A percentile compares a stretch with the other conserved stretches of the same genome.
Conservation (phyloP, 1,284 basidiomycete species). For the Abortiporus biennis region DNA sequence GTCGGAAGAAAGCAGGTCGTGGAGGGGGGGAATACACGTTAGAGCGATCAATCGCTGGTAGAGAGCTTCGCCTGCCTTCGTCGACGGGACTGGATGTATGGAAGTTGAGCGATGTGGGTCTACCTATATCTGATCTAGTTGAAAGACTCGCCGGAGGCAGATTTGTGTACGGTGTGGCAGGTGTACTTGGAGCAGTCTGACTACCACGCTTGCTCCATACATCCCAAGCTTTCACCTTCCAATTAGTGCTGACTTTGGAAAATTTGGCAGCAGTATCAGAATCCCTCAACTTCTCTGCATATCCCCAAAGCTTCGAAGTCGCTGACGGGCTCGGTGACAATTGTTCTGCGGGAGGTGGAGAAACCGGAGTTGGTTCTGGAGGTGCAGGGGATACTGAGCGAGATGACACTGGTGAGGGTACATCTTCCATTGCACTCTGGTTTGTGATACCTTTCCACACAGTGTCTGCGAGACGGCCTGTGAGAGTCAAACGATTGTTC, state of each 20-base stretch:
- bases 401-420: constrained; percentile 31
- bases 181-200: constrained; percentile 7
- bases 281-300: constrained; percentile 67
- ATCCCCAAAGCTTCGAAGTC: constrained; percentile 47
- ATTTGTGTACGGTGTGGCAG: constrained; percentile 7
- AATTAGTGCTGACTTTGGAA: constrained; percentile 69
- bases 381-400: constrained; percentile 12
- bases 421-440: constrained; percentile 65
- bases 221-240: constrained; percentile 52
- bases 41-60: constrained; percentile 34
- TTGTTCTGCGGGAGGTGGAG: constrained; percentile 11
- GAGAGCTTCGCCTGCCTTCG: constrained; percentile 31
- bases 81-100: constrained; percentile 11
- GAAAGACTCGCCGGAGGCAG: constrained; percentile 11
- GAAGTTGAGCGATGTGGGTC: constrained; percentile 15
- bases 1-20: constrained; percentile 50
- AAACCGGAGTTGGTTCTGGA: constrained; percentile 4
- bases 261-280: constrained; percentile 65
- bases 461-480: constrained; percentile 49
- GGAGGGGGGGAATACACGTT: constrained; percentile 47
- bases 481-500: constrained; percentile 29
- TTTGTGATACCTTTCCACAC: constrained; percentile 75
- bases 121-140: too few species aligned
- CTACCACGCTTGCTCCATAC: constrained; percentile 26
- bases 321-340: constrained; percentile 9